phyloP scores from a whole-genome alignment of 2,329 filamentous ascomycete genomes.

The Davidsoniella virescens region DNA sequence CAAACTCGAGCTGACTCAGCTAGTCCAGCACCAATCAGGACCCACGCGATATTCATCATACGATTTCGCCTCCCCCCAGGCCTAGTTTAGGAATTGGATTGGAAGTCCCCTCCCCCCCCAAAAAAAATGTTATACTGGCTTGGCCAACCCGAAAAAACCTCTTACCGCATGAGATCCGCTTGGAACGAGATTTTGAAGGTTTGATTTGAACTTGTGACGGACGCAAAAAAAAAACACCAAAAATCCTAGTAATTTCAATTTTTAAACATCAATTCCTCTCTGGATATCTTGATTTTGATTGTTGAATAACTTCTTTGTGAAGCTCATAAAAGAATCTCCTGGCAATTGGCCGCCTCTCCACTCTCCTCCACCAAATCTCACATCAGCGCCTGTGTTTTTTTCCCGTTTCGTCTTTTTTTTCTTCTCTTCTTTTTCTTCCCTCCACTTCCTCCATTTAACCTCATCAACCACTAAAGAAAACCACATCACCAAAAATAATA shows the following conservation, averaged over 20 bases:
- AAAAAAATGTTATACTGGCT: neutral
- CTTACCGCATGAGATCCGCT: slow-evolving; percentile 6
- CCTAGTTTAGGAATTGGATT: neutral
- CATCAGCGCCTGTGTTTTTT: neutral
- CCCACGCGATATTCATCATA: slow-evolving; percentile 11
- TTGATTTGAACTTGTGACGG: slow-evolving; percentile 2
- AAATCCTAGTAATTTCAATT: neutral
- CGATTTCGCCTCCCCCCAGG: slow-evolving; percentile 3
- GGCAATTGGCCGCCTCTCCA: slow-evolving; percentile 10
- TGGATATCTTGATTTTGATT: neutral
- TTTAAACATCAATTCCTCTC: neutral
- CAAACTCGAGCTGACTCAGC: slow-evolving; percentile 8
- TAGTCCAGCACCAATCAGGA: slow-evolving; percentile 7
- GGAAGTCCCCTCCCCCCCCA: neutral
- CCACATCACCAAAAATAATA: slow-evolving; percentile 2
- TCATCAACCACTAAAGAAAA: slow-evolving; percentile 3
- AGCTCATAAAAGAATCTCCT: neutral
- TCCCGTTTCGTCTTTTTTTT: neutral
- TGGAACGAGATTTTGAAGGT: neutral
- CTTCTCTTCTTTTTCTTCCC: slow-evolving; percentile 4
- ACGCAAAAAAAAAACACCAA: slow-evolving; percentile 1
- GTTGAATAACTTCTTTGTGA: neutral
- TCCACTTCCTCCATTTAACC: neutral
- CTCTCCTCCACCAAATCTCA: slow-evolving; percentile 3
- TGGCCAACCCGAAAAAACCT: slow-evolving; percentile 3